Conservation (phyloP, 2,329 filamentous ascomycete species). For the Verticillium dahliae region DNA sequence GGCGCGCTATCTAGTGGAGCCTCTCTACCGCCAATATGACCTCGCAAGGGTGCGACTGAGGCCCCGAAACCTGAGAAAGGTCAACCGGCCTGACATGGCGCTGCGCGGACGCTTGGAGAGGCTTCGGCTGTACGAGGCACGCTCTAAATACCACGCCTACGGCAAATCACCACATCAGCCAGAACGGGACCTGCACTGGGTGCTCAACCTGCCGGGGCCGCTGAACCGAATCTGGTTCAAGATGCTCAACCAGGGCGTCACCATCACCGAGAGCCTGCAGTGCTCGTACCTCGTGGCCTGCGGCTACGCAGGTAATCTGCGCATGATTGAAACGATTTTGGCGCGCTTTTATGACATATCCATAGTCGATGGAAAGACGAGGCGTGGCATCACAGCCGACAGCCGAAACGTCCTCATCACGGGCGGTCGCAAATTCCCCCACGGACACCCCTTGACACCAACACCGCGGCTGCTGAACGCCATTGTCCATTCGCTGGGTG, state of each 20-base stretch:
- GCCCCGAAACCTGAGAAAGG: slow-evolving; percentile 26
- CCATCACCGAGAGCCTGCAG: slow-evolving; percentile 4
- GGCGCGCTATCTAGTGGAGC: slow-evolving; percentile 38
- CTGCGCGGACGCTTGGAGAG: slow-evolving; percentile 3
- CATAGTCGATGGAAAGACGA: background rate
- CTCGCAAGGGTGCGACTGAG: slow-evolving; percentile 29
- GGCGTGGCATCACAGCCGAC: background rate
- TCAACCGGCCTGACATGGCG: background rate
- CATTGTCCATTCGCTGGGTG: slow-evolving; percentile 63
- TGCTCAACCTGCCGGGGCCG: slow-evolving; percentile 4
- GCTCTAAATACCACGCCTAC: background rate
- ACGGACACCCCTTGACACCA: slow-evolving; percentile 50
- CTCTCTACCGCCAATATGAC: slow-evolving; percentile 39
- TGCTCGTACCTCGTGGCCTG: slow-evolving; percentile 8
- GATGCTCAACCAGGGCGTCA: background rate
- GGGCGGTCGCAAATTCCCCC: slow-evolving; percentile 31
- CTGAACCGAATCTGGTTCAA: slow-evolving; percentile 7
- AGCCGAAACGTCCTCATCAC: slow-evolving; percentile 15
- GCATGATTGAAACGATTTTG: slow-evolving; percentile 2
- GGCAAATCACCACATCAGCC: slow-evolving; percentile 5
- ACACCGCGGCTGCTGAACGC: slow-evolving; percentile 52
- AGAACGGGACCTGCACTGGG: slow-evolving; percentile 6
- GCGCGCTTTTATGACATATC: slow-evolving; percentile 3
- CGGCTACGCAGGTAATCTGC: slow-evolving; percentile 4
- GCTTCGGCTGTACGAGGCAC: slow-evolving; percentile 3